Conservation (phyloP, 1,284 basidiomycete species). For the Xerocomus minutiporus region DNA sequence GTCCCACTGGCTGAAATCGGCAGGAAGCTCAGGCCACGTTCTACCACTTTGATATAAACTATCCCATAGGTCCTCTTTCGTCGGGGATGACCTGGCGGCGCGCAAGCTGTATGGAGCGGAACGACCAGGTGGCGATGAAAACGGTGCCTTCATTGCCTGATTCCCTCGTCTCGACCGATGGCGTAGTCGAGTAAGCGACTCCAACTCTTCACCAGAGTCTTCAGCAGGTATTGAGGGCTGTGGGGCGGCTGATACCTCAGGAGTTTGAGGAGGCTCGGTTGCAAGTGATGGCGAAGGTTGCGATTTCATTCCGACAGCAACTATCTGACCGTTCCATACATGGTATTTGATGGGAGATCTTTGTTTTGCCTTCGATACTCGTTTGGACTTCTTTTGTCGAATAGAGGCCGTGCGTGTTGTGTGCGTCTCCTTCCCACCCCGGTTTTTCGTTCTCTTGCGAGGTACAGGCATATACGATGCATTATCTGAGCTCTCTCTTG, state of each 20-base stretch:
- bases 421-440: background rate
- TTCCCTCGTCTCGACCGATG: background rate
- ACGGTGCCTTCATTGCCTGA: background rate
- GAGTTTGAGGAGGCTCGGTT: background rate
- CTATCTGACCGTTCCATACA: slow-evolving; percentile 20
- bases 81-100: background rate
- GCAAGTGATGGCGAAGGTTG: background rate
- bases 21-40: slow-evolving; percentile 19
- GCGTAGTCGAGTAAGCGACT: background rate
- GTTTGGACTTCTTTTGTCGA: slow-evolving; percentile 1
- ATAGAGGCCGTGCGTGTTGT: background rate
- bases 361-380: background rate
- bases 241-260: background rate
- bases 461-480: background rate
- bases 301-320: background rate
- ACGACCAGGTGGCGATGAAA: background rate
- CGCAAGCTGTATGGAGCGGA: background rate
- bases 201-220: background rate
- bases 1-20: slow-evolving; percentile 19
- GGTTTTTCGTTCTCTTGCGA: slow-evolving; percentile 7
- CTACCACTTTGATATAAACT: background rate
- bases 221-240: background rate
- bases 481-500: background rate
- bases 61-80: slow-evolving; percentile 2
- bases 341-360: slow-evolving; percentile 7